Evolutionary conservation across 2,329 filamentous ascomycete species (phyloP).

Genomic region (Aaosphaeria pasadenensis): DNA sequence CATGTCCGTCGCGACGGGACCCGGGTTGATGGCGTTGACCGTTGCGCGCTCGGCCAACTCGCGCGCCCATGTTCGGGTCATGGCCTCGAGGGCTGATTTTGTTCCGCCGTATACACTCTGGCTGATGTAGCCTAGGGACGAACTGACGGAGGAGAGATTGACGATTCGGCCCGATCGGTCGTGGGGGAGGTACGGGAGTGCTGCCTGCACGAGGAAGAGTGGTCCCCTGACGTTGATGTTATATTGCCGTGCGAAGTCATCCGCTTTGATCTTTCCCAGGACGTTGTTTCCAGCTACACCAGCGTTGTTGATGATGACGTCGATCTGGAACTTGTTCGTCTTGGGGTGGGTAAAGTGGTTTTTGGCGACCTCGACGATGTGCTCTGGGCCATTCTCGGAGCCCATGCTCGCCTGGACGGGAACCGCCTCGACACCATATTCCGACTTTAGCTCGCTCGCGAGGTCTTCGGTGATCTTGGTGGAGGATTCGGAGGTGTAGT

Average conservation of each 20-base stretch:
- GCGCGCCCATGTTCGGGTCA: constrained; percentile 67
- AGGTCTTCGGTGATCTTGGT: constrained; percentile 51
- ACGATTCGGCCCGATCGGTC: constrained; percentile 66
- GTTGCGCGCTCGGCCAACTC: constrained; percentile 61
- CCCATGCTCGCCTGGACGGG: constrained; percentile 71
- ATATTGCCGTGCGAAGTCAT: constrained; percentile 70
- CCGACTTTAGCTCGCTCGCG: constrained; percentile 52
- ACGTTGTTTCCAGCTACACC: constrained; percentile 64
- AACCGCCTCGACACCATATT: constrained; percentile 60
- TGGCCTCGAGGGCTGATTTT: constrained; percentile 65
- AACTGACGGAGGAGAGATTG: constrained; percentile 59
- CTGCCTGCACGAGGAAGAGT: constrained; percentile 72
- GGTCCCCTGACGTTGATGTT: constrained; percentile 80
- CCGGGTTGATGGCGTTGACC: constrained; percentile 65
- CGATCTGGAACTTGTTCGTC: constrained; percentile 62
- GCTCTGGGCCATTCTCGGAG: constrained; percentile 56
- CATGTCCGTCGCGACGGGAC: constrained; percentile 63
- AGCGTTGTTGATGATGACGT: constrained; percentile 87
- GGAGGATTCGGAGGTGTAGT: constrained; percentile 67
- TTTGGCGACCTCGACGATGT: constrained; percentile 58
- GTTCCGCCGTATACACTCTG: constrained; percentile 65
- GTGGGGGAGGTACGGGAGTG: constrained; percentile 64
- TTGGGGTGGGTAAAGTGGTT: constrained; percentile 57
- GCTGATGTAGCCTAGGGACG: constrained; percentile 55
- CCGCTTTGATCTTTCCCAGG: constrained; percentile 59